Percentiles rank a stretch among this genome's conserved stretches.
These are phyloP conservation scores for Calvatia gigantea DNA, from an alignment of 768 basidiomycete species.

Conservation along the genomic window DNA sequence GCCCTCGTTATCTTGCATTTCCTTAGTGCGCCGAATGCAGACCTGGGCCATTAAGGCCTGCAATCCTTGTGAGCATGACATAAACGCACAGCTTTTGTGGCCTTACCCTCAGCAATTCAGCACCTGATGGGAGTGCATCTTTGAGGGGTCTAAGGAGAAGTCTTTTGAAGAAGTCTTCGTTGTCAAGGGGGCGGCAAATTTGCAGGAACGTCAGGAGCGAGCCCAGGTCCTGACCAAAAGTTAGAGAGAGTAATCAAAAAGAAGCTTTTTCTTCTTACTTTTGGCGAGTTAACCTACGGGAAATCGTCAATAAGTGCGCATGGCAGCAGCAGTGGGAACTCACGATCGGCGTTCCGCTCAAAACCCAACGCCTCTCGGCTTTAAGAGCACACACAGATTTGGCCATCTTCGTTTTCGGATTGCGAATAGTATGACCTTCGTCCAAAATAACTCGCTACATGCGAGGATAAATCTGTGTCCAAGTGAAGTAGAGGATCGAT, in stretches of 20 bases:
- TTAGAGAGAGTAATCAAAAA: neutral
- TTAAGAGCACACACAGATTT: constrained; percentile 58
- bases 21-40: constrained; percentile 82
- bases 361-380: constrained; percentile 75
- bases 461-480: neutral
- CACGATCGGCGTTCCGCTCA: constrained; percentile 89
- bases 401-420: constrained; percentile 83
- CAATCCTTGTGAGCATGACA: constrained; percentile 4
- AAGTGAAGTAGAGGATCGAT: constrained; percentile 13
- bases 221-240: constrained; percentile 68
- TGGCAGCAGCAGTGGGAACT: constrained; percentile 24
- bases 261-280: constrained; percentile 33
- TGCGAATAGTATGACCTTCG: constrained; percentile 87
- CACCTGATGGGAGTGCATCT: constrained; percentile 62
- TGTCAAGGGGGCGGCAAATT: constrained; percentile 83
- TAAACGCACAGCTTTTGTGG: constrained; percentile 3
- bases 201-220: constrained; percentile 80
- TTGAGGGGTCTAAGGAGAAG: constrained; percentile 77
- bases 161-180: constrained; percentile 78
- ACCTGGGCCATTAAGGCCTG: constrained; percentile 75
- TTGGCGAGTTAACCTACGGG: constrained; percentile 73
- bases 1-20: constrained; percentile 84
- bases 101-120: constrained; percentile 65
- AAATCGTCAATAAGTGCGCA: constrained; percentile 1
- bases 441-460: constrained; percentile 74